These are phyloP conservation scores for Ajuga reptans DNA, from an alignment of 305 asterid species.

Conservation along the genomic window DNA sequence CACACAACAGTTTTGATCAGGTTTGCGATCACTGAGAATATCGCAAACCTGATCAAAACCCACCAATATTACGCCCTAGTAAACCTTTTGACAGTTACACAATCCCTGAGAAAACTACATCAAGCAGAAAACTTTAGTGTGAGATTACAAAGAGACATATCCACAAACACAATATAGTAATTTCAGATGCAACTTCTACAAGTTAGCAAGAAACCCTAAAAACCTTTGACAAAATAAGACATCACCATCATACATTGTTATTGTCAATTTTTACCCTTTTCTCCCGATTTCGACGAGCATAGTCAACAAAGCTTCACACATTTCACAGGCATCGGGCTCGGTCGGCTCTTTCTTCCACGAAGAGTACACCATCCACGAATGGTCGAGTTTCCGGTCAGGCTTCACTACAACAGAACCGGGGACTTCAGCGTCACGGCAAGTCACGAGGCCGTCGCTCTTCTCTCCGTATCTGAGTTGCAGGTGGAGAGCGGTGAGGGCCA, in stretches of 20 bases:
- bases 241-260: neutral
- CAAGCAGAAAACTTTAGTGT: too few relatives aligned
- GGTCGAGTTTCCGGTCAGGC: constrained; percentile 68
- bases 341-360: constrained; percentile 53
- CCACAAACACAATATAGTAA: too few relatives aligned
- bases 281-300: constrained; percentile 62
- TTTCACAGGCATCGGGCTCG: constrained; percentile 58
- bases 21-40: too few relatives aligned
- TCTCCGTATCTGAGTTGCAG: constrained; percentile 73
- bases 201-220: neutral
- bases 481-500: constrained; percentile 69
- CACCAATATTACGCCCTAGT: too few relatives aligned
- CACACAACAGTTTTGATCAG: too few relatives aligned
- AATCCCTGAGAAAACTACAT: too few relatives aligned
- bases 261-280: neutral
- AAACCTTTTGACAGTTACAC: too few relatives aligned
- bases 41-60: too few relatives aligned
- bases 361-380: constrained; percentile 88
- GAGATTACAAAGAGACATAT: too few relatives aligned
- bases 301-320: constrained; percentile 83
- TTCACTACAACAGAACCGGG: constrained; percentile 81
- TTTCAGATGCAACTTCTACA: neutral
- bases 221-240: too few relatives aligned
- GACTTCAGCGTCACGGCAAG: constrained; percentile 92
- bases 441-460: constrained; percentile 88